phyloP scores from a whole-genome alignment of 768 basidiomycete genomes.

The Suillus subalutaceus region DNA sequence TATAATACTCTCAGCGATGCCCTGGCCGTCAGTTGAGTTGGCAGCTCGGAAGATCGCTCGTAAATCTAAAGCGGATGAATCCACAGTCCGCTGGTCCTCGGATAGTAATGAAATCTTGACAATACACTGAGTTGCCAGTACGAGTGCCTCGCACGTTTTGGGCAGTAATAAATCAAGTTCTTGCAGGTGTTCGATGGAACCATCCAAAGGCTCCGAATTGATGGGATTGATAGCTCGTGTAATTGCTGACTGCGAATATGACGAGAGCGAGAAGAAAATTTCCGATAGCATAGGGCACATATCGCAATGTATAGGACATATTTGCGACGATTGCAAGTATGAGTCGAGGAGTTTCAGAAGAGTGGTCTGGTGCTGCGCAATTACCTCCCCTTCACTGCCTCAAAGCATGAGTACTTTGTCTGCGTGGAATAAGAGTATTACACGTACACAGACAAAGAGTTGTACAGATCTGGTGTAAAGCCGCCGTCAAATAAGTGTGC shows the following conservation, averaged over 20 bases:
- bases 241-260: conserved; percentile 59
- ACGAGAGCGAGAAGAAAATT: conserved; percentile 61
- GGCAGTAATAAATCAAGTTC: conserved; percentile 73
- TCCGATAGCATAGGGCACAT: conserved; percentile 63
- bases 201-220: conserved; percentile 16
- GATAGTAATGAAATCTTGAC: conserved; percentile 56
- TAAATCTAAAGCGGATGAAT: conserved; percentile 18
- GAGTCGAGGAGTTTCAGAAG: conserved; percentile 88
- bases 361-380: conserved; percentile 86
- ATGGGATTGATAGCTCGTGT: conserved; percentile 43
- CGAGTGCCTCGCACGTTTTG: conserved; percentile 78
- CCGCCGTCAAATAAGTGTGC: conserved; percentile 62
- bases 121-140: conserved; percentile 78
- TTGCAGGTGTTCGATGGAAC: conserved; percentile 23
- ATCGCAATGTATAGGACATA: conserved; percentile 40
- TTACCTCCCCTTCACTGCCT: conserved; percentile 64
- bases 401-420: conserved; percentile 19
- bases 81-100: conserved; percentile 36
- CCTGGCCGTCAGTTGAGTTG: conserved; percentile 41
- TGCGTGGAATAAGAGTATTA: neutral
- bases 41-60: conserved; percentile 49
- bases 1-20: conserved; percentile 57
- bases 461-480: conserved; percentile 62
- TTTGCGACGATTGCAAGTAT: conserved; percentile 63
- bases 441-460: conserved; percentile 61